Evolutionary conservation across 2,329 filamentous ascomycete genomes (phyloP), one percentile per base, ranked within the genome.

Genomic region (Eutypa lata): DNA sequence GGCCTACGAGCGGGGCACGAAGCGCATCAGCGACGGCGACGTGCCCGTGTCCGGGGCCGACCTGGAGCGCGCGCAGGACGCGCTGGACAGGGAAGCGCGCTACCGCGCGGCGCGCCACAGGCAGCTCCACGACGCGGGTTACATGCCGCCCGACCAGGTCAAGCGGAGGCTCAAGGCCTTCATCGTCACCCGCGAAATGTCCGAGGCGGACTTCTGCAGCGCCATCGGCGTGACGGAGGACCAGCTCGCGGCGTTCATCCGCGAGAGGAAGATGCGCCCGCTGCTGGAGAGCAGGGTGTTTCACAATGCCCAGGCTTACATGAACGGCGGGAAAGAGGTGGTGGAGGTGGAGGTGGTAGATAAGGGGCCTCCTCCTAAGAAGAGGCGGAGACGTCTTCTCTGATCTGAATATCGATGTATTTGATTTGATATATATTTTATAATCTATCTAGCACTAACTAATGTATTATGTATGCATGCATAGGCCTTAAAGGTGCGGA

Each of bases 91-190:
- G n/a, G 7, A 19, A 7, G 48, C 48, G 16, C 49, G 54, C 13
- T 46, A 47, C 33, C 13, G 3, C 2, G 48, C 28, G 40, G 51
- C 51, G 14, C 0, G 16, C n/a, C 22, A 13, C 7, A 52, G 43
- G 51, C 2, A 38, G 6, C 48, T 19, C 16, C 13, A 18, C 2
- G 47, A 52, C 21, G 22, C 26, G 31, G 19, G 19, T 16, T 56
- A 47, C n/a, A 40, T 51, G 11, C 50, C 55, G 28, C 50, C 55
- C 13, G 50, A 53, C 3, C 52, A 57, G 21, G 50, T 57, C 47
- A 57, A 55, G 33, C 38, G 38, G 31, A 51, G 50, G 28, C 50
- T 55, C 52, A 55, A 53, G 10, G 52, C 40, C n/a, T 54, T 50
- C 49, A 47, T 56, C 7, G 37, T 18, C 21, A 48, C 49, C 14